Base-by-base conservation (phyloP, 352 stramenopile genomes). In the Globisporangium abappressorium region DNA sequence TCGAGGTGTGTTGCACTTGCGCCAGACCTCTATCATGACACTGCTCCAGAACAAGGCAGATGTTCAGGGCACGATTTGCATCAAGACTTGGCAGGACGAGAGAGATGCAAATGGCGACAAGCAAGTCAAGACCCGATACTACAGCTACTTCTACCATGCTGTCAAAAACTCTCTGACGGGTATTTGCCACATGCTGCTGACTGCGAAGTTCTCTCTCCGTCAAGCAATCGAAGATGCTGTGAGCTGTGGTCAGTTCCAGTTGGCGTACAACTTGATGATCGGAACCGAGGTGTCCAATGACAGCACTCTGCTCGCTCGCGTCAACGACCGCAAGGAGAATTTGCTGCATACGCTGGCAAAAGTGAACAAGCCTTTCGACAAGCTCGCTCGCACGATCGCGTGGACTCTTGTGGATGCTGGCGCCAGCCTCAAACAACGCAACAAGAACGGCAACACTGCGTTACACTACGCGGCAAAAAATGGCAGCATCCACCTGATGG, bases 181-280 rank as follows among this genome's bases (percentile, higher is more conserved):
- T 5, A 90, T 94, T 24, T 94, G 82, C 49, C 86, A 94, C 68
- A 87, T 94, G 73, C 72, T 94, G 3, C 64, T 94, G 12, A 92
- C 77, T 43, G 76, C 82, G 11, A 90, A 88, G 62, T 94, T 92
- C 62, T 84, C 71, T 28, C 84, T 80, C 18, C 81, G 84, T 15
- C 86, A 94, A 76, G 86, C 84, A 0, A 80, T 92, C 7, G 86
- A 94, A 69, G 86, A 94, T 46, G 80, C 84, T 0, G 74, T 94
- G 2, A 69, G 78, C 3, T 92, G 82, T 47, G 79, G 81, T 1
- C 76, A 91, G 60, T 94, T 92, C 61, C 82, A 92, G 62, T 67
- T 94, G 4, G 82, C 86, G 18, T 79, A 75, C 43, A 94, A 94
- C 56, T 56, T 94, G 12, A 78, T 94, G 28, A 75, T 82, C 0